Percentiles rank a stretch among this genome's conserved stretches.
phyloP scores from a whole-genome alignment of 2,329 filamentous ascomycete genomes.

The Pseudocercospora crystallina region DNA sequence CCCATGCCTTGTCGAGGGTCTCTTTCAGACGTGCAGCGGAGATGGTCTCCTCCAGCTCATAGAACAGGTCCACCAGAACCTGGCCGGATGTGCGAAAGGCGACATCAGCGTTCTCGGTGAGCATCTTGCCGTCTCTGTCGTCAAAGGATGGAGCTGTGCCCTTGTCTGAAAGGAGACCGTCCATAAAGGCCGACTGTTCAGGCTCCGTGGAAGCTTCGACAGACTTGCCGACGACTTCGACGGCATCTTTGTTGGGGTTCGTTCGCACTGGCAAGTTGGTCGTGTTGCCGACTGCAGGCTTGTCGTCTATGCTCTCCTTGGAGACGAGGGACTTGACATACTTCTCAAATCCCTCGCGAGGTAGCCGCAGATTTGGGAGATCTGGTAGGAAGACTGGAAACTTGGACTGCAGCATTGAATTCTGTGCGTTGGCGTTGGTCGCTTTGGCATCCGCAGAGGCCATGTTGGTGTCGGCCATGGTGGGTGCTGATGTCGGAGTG shows the following conservation, averaged over 20 bases:
- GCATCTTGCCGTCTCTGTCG: conserved; percentile 41
- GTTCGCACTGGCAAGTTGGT: no score
- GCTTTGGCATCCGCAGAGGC: background rate
- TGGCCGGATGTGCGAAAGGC: conserved; percentile 49
- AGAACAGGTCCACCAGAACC: conserved; percentile 56
- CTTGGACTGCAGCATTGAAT: conserved; percentile 20
- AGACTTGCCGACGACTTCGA: background rate
- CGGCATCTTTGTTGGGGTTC: background rate
- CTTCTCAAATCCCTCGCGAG: conserved; percentile 18
- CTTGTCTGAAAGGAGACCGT: conserved; percentile 16
- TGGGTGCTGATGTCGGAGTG: background rate
- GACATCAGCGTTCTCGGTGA: conserved; percentile 55
- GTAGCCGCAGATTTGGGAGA: conserved; percentile 21
- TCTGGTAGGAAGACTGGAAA: conserved; percentile 25
- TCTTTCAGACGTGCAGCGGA: conserved; percentile 39
- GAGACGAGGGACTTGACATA: conserved; percentile 7
- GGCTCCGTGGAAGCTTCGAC: background rate
- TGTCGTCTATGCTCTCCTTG: background rate
- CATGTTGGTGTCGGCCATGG: conserved; percentile 1
- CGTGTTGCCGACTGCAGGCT: background rate
- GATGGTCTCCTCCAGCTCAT: conserved; percentile 49
- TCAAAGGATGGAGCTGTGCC: conserved; percentile 21
- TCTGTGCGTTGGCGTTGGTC: background rate
- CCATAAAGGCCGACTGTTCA: conserved; percentile 22
- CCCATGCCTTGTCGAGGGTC: conserved; percentile 53